Evolutionary conservation across 306 rosid genomes (phyloP).

Genomic region (Abrus pulchellus): DNA sequence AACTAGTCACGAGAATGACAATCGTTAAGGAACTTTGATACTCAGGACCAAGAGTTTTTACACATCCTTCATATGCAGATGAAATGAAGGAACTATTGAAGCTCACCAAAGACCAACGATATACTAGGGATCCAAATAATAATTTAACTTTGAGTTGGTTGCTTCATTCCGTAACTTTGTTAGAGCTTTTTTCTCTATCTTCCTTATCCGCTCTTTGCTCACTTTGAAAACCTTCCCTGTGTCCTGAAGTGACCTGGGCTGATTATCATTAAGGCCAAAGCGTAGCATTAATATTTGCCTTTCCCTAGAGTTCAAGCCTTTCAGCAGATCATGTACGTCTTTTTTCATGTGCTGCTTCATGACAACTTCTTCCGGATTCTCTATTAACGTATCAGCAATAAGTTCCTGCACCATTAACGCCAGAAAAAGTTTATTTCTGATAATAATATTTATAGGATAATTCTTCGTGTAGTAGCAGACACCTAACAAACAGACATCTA

Average conservation of each 20-base stretch:
- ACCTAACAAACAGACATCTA: too few relatives aligned
- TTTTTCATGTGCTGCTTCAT: conserved; percentile 71
- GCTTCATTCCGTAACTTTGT: conserved; percentile 64
- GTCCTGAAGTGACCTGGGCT: conserved; percentile 79
- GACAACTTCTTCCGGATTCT: conserved; percentile 74
- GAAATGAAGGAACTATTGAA: conserved; percentile 43
- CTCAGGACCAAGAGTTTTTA: conserved; percentile 40
- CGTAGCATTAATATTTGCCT: conserved; percentile 75
- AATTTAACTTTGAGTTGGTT: conserved; percentile 54
- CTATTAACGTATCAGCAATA: conserved; percentile 61
- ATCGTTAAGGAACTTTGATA: conserved; percentile 24
- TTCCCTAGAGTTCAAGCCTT: conserved; percentile 74
- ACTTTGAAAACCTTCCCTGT: conserved; percentile 72
- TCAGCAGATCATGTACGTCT: conserved; percentile 62
- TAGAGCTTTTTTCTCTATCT: conserved; percentile 77
- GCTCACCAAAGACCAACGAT: conserved; percentile 40
- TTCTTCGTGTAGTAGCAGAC: not conserved
- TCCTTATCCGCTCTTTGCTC: conserved; percentile 76
- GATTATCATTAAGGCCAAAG: conserved; percentile 71
- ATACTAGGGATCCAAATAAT: conserved; percentile 63
- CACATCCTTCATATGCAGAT: conserved; percentile 34
- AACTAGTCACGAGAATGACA: not conserved
- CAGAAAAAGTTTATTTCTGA: conserved; percentile 34
- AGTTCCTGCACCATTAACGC: conserved; percentile 62
- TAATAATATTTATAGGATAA: conserved; percentile 1